Evolutionary conservation across 106 monocot species (phyloP), one percentile per base, ranked within the genome.

Genomic region (Dendrobium huoshanense): DNA sequence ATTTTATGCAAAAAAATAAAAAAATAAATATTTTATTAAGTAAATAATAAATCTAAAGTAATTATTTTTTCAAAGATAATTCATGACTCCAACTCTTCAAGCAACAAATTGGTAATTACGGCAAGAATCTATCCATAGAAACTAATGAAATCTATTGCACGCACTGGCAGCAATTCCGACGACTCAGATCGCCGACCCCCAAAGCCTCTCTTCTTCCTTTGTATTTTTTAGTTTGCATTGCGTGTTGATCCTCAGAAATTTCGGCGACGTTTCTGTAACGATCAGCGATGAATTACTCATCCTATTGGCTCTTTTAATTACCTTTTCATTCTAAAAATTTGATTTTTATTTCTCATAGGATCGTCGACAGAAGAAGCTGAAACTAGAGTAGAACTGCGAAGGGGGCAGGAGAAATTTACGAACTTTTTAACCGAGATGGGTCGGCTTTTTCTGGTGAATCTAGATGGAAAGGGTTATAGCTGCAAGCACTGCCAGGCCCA

Each of bases 401-500:
- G 64, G 64, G 7, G 24, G 64, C 24, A 9, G 64, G 24, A 65
- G 64, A 65, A 24, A 65, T 65, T 65, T 65, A 10, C 24, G 8
- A 44, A 43, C 18, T 19, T 75, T 75, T 44, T 22, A 1, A 44
- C 74, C 2, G 41, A 67, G 82, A 94, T 94, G 94, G 94, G 94
- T 49, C 48, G 87, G 49, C 33, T 91, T 16, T 89, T 89, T 58
- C 55, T 88, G 77, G 77, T 94, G 7, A 67, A 77, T 41, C 87
- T 94, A 2, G 91, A 91, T 15, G 89, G 83, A 24, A 91, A 88
- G 86, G 83, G 89, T 79, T 94, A 94, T 78, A 89, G 83, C 82
- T 94, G 94, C 87, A 89, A 89, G 83, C 89, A 91, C 89, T 91
- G 94, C 70, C 78, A 73, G 24, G 55, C 83, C 40, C 78, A 78